Evolutionary conservation across 2,329 filamentous ascomycete species (phyloP).

Genomic region (Aureobasidium vineae): DNA sequence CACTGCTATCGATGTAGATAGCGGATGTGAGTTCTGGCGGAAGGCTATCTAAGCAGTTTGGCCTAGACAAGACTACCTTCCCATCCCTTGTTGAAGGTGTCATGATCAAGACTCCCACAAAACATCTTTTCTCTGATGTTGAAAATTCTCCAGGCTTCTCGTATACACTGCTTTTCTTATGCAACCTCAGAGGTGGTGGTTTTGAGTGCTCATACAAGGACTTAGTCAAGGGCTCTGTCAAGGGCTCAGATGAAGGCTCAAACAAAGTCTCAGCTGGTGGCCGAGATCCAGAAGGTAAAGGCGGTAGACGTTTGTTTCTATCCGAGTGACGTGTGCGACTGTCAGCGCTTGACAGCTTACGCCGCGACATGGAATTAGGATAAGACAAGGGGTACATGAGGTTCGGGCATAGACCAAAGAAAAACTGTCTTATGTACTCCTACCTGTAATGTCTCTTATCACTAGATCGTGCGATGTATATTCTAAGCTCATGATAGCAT

Average conservation of each 20-base stretch:
- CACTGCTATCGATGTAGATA: constrained; percentile 1
- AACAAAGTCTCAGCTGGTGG: too few relatives aligned
- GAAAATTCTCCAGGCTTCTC: not conserved
- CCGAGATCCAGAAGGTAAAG: not conserved
- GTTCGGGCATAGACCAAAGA: not conserved
- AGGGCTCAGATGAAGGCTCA: too few relatives aligned
- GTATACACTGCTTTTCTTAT: constrained; percentile 1
- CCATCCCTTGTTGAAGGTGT: not conserved
- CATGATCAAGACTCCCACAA: not conserved
- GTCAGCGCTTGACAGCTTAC: not conserved
- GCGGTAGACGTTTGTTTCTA: not conserved
- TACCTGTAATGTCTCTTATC: not conserved
- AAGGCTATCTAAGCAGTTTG: not conserved
- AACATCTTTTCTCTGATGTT: not conserved
- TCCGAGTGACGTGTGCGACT: not conserved
- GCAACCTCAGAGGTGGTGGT: not conserved
- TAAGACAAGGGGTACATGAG: not conserved
- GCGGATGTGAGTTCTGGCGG: not conserved
- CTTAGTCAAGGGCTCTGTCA: not conserved
- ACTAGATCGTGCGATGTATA: not conserved
- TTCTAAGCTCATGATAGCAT: not conserved
- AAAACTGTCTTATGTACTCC: not conserved
- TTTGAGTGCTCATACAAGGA: not conserved
- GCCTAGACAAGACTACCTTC: constrained; percentile 2
- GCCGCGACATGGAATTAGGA: not conserved